phyloP scores from a whole-genome alignment of 2,329 filamentous ascomycete genomes.

The Pseudogymnoascus sp. region DNA sequence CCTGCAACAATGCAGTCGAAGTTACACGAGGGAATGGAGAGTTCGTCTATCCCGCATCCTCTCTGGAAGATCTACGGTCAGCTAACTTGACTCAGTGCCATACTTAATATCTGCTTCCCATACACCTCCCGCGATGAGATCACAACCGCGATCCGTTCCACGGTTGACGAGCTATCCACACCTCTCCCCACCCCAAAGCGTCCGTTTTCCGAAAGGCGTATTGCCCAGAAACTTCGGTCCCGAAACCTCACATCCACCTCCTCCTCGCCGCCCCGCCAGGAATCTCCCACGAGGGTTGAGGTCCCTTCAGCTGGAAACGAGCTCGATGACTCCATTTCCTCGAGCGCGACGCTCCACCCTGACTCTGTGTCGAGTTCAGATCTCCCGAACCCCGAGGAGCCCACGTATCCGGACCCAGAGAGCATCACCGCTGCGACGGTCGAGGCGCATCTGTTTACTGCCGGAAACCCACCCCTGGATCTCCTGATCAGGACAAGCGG shows the following conservation, averaged over 20 bases:
- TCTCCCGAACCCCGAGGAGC: slow-evolving; percentile 30
- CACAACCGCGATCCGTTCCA: slow-evolving; percentile 78
- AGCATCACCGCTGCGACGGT: slow-evolving; percentile 78
- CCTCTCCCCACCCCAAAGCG: slow-evolving; percentile 60
- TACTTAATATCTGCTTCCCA: slow-evolving; percentile 93
- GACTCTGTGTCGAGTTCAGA: slow-evolving; percentile 25
- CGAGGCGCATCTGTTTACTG: slow-evolving; percentile 81
- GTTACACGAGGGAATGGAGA: slow-evolving; percentile 83
- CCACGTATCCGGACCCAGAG: slow-evolving; percentile 67
- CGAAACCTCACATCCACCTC: slow-evolving; percentile 42
- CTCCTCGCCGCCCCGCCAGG: slow-evolving; percentile 21
- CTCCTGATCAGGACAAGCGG: slow-evolving; percentile 88
- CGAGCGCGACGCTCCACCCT: slow-evolving; percentile 47
- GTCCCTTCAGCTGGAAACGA: slow-evolving; percentile 40
- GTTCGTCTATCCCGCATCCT: slow-evolving; percentile 37
- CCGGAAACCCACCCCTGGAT: slow-evolving; percentile 78
- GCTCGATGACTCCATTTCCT: slow-evolving; percentile 48
- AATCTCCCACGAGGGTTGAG: slow-evolving; percentile 42
- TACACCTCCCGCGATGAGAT: slow-evolving; percentile 97
- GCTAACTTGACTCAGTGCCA: slow-evolving; percentile 39
- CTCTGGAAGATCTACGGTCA: not conserved
- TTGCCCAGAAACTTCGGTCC: slow-evolving; percentile 76
- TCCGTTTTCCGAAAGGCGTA: slow-evolving; percentile 81
- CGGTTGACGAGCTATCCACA: slow-evolving; percentile 78
- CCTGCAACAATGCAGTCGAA: slow-evolving; percentile 78